Conservation (phyloP, 139 green algal species). For the Chlorella ohadii region DNA sequence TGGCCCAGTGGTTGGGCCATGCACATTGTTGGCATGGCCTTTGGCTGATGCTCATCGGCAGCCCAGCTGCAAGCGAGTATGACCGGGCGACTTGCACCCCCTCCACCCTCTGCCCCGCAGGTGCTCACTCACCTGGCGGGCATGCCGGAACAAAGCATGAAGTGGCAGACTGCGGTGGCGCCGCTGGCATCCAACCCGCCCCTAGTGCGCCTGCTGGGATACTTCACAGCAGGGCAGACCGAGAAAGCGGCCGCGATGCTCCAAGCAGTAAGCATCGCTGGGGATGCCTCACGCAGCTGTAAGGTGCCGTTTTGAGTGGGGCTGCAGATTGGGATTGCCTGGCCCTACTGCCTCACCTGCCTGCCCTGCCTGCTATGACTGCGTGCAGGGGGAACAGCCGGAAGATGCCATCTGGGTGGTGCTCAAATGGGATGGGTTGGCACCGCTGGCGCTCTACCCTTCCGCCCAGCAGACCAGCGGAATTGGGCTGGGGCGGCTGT, state of each 20-base stretch:
- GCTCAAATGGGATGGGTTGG: slow-evolving; percentile 72
- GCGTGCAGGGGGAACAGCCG: not conserved
- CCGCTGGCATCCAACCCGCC: slow-evolving; percentile 44
- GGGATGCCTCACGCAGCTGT: too few species aligned
- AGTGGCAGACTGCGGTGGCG: slow-evolving; percentile 60
- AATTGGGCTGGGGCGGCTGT: slow-evolving; percentile 41
- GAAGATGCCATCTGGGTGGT: slow-evolving; percentile 77
- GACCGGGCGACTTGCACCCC: not conserved
- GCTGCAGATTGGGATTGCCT: too few species aligned
- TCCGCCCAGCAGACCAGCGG: slow-evolving; percentile 46
- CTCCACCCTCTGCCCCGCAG: not conserved
- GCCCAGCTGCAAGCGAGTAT: too few species aligned
- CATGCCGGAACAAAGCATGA: slow-evolving; percentile 51
- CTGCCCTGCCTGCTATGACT: too few species aligned
- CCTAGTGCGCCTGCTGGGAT: slow-evolving; percentile 73
- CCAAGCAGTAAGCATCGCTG: too few species aligned
- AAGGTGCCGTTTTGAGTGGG: too few species aligned
- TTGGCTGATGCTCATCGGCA: too few species aligned
- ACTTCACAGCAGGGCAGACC: slow-evolving; percentile 66
- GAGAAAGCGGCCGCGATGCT: slow-evolving; percentile 29
- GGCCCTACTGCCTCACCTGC: too few species aligned
- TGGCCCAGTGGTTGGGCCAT: too few species aligned
- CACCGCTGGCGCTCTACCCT: slow-evolving; percentile 71
- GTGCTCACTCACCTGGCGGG: slow-evolving; percentile 67
- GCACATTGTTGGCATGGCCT: too few species aligned